Base-by-base conservation (phyloP, 345 rosid species). In the Conringia planisiliqua region DNA sequence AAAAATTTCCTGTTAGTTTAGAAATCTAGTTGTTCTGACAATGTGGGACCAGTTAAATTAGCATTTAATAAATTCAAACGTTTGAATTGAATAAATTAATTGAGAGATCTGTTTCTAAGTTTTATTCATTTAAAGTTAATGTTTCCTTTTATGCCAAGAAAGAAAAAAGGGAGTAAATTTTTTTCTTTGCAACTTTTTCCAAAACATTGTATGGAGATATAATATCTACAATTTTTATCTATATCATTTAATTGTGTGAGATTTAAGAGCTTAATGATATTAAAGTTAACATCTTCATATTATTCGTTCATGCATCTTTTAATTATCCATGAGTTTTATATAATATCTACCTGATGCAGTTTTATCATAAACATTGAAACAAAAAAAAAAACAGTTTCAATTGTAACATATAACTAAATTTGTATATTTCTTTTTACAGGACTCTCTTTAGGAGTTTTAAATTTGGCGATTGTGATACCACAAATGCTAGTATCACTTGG, bases 401-500 rank as follows among this genome's bases (percentile, higher is more conserved):
- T 11, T 22, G 57, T 5, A 54, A 27, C 47, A 22, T 6, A 70
- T 24, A 7, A 16, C 26, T 10, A 7, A 22, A 35, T 26, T 51
- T 40, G 48, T 62, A 16, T 10, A 7, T 16, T 16, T 5, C 11
- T 17, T 46, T 46, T 18, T 6, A 4, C 58, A 93, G 97, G 97
- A 24, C 96, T 94, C 71, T 89, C 98, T 0, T 44, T 91, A 64
- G 97, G 96, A 17, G 88, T 94, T 64, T 80, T 94, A 16, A 94
- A 94, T 82, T 76, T 89, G 40, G 86, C 93, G 4, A 87, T 94
- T 8, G 95, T 90, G 29, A 40, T 90, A 46, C 98, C 98, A 10
- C 97, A 94, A 63, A 71, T 70, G 76, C 71, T 72, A 17, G 24
- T 77, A 42, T 66, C 73, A 72, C 46, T 60, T 1, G 63, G 69